These are phyloP conservation scores for Globisporangium lucens DNA, from an alignment of 352 stramenopile genomes.

Conservation along the genomic window DNA sequence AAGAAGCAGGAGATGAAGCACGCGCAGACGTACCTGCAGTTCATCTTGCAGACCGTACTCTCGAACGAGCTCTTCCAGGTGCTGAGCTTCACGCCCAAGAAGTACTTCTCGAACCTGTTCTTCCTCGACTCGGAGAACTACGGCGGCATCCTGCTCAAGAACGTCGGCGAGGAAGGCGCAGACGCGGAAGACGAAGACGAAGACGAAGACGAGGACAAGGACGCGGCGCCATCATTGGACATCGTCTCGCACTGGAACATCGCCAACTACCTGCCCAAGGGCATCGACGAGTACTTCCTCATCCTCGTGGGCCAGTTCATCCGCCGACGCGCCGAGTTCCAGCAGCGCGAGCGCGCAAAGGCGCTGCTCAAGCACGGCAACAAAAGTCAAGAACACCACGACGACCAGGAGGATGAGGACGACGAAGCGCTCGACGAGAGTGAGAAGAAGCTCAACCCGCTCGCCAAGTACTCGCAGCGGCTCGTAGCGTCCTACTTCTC, in stretches of 20 bases:
- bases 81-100: constrained; percentile 64
- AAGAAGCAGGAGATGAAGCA: constrained; percentile 73
- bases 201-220: constrained; percentile 26
- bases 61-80: constrained; percentile 84
- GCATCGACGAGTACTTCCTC: constrained; percentile 86
- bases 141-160: constrained; percentile 85
- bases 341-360: constrained; percentile 28
- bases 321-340: constrained; percentile 63
- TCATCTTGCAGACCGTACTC: constrained; percentile 92
- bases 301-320: constrained; percentile 90
- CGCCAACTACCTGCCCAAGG: constrained; percentile 77
- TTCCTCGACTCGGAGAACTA: constrained; percentile 97
- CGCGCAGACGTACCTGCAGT: constrained; percentile 93
- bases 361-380: constrained; percentile 9
- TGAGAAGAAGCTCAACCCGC: constrained; percentile 45
- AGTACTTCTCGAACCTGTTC: constrained; percentile 91
- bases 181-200: constrained; percentile 26
- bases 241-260: constrained; percentile 90
- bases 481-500: constrained; percentile 72
- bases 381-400: not conserved
- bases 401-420: constrained; percentile 29
- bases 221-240: constrained; percentile 36
- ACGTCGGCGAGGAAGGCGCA: constrained; percentile 17
- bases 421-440: constrained; percentile 32
- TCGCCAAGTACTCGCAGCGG: constrained; percentile 70